Conservation (phyloP, 352 stramenopile genomes). For the Phytophthora uliginosa region DNA sequence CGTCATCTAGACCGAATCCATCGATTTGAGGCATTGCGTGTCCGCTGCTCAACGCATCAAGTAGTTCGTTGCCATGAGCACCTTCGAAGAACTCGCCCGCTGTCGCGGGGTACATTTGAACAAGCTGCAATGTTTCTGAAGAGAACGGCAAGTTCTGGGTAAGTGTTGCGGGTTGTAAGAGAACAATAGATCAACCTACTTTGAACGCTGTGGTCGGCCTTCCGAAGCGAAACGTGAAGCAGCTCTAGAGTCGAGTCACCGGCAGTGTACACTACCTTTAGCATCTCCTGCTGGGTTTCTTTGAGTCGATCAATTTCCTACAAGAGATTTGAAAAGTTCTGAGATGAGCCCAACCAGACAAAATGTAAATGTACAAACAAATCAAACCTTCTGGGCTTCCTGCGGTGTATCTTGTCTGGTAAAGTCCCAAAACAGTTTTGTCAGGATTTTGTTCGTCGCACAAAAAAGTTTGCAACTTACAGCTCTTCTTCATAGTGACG, state of each 20-base stretch:
- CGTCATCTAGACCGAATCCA: constrained; percentile 51
- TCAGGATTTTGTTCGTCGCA: neutral
- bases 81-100: constrained; percentile 66
- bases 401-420: constrained; percentile 54
- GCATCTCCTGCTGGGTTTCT: constrained; percentile 60
- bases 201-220: constrained; percentile 62
- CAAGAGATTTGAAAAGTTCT: neutral
- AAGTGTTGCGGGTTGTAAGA: neutral
- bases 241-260: constrained; percentile 72
- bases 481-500: constrained; percentile 65
- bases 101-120: constrained; percentile 71
- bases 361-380: neutral
- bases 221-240: constrained; percentile 66
- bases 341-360: neutral
- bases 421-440: neutral
- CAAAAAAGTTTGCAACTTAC: constrained; percentile 35
- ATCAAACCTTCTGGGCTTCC: constrained; percentile 46
- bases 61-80: constrained; percentile 62
- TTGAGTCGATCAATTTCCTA: constrained; percentile 74
- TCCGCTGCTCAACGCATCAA: constrained; percentile 66
- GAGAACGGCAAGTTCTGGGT: neutral
- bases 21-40: constrained; percentile 61
- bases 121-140: constrained; percentile 66
- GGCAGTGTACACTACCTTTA: constrained; percentile 68
- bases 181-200: constrained; percentile 35